Conservation (phyloP, 345 rosid genomes). For the Balakata baccata region DNA sequence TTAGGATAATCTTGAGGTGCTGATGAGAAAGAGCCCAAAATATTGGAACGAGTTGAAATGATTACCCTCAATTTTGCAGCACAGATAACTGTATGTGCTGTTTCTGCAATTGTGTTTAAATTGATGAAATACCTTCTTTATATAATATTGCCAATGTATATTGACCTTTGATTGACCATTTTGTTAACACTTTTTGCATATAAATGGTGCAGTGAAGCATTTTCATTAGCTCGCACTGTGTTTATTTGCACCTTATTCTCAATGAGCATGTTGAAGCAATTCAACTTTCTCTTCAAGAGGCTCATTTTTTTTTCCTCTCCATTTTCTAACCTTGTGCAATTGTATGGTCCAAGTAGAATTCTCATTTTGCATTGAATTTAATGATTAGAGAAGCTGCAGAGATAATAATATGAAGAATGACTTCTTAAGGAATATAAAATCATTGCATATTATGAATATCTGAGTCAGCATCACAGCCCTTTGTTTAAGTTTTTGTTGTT, state of each 20-base stretch:
- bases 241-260: not conserved
- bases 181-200: not conserved
- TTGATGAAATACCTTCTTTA: not conserved
- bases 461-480: not conserved
- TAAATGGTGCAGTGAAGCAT: not conserved
- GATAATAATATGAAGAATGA: not conserved
- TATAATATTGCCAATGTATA: not conserved
- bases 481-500: not conserved
- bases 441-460: not conserved
- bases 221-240: not conserved
- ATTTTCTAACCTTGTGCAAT: not conserved
- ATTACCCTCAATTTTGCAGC: conserved; percentile 3
- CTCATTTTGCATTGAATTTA: not conserved
- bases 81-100: not conserved
- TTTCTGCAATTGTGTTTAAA: not conserved
- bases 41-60: conserved; percentile 3
- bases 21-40: not conserved
- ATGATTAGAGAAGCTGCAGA: not conserved
- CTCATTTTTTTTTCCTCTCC: not conserved
- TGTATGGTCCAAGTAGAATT: not conserved
- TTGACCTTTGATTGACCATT: not conserved
- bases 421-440: not conserved
- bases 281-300: not conserved
- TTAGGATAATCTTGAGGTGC: not conserved
- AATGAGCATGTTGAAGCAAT: not conserved